Conservation (phyloP, 371 early-diverging fungal genomes). For the Mortierella sp. region DNA sequence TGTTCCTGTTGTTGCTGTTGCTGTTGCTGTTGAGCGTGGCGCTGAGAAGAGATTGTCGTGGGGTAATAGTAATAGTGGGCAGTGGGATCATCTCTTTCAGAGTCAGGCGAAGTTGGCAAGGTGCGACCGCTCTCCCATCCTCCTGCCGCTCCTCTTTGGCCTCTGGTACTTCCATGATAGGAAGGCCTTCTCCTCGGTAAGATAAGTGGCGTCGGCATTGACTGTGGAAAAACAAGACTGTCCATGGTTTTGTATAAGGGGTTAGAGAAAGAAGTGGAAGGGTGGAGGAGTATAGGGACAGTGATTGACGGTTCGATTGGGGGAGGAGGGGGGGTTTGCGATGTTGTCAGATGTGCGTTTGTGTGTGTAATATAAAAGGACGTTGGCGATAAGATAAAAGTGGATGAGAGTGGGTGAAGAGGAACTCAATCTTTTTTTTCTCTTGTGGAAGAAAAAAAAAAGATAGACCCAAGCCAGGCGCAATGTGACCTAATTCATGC, state of each 20-base stretch:
- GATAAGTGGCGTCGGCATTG: conserved; percentile 39
- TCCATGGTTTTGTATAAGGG: conserved; percentile 19
- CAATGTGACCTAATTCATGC: conserved; percentile 4
- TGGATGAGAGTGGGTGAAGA: background rate
- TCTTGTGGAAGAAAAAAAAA: background rate
- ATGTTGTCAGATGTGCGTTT: too few species aligned
- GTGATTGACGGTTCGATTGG: background rate
- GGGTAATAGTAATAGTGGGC: background rate
- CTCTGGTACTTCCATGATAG: conserved; percentile 16
- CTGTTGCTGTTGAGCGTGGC: background rate
- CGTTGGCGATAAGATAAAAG: background rate
- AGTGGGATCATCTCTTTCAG: conserved; percentile 4
- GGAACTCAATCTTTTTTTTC: background rate
- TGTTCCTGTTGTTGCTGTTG: conserved; percentile 1
- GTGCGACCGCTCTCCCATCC: background rate
- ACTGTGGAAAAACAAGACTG: conserved; percentile 22
- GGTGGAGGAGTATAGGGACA: background rate
- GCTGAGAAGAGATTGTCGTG: background rate
- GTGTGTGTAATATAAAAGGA: background rate
- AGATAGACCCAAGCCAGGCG: background rate
- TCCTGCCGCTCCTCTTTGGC: background rate
- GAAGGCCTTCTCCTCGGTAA: conserved; percentile 43
- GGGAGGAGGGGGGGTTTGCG: background rate
- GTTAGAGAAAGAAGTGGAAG: background rate
- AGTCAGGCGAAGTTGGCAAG: background rate